phyloP scores from a whole-genome alignment of 495 filamentous ascomycete species.

The Xylaria longipes region DNA sequence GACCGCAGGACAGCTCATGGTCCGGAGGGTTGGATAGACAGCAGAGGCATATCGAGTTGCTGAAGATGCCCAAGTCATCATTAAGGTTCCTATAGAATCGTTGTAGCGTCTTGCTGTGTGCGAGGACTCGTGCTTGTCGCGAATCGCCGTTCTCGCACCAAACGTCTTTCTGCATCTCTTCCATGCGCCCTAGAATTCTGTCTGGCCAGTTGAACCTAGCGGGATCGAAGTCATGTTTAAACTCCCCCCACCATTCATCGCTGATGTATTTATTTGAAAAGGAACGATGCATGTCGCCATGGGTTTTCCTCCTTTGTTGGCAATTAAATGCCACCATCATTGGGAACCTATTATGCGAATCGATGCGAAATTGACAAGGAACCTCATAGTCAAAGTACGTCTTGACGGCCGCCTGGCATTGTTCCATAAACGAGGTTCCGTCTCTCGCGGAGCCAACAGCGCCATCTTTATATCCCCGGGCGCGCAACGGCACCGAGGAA shows the following conservation, averaged over 20 bases:
- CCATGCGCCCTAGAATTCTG: not conserved
- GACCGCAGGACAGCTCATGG: conserved; percentile 48
- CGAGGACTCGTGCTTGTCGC: not conserved
- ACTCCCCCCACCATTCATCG: not conserved
- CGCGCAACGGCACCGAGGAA: not conserved
- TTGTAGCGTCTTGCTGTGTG: not conserved
- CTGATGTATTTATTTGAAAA: not conserved
- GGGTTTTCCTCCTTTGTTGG: not conserved
- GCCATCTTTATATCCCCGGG: not conserved
- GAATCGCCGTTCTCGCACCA: not conserved
- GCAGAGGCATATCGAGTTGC: conserved; percentile 41
- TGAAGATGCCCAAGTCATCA: not conserved
- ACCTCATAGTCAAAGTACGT: not conserved
- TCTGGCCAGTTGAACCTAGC: not conserved
- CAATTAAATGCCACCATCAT: not conserved
- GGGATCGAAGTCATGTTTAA: not conserved
- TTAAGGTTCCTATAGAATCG: not conserved
- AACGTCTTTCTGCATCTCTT: not conserved
- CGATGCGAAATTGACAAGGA: not conserved
- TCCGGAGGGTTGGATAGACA: conserved; percentile 48
- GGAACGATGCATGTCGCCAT: not conserved
- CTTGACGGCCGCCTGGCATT: not conserved
- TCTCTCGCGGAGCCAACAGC: not conserved
- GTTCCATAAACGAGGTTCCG: not conserved
- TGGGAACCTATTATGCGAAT: not conserved